Percentiles rank a stretch among this genome's conserved stretches.
phyloP scores from a whole-genome alignment of 805 yeast species.

The Candida tallmaniae region DNA sequence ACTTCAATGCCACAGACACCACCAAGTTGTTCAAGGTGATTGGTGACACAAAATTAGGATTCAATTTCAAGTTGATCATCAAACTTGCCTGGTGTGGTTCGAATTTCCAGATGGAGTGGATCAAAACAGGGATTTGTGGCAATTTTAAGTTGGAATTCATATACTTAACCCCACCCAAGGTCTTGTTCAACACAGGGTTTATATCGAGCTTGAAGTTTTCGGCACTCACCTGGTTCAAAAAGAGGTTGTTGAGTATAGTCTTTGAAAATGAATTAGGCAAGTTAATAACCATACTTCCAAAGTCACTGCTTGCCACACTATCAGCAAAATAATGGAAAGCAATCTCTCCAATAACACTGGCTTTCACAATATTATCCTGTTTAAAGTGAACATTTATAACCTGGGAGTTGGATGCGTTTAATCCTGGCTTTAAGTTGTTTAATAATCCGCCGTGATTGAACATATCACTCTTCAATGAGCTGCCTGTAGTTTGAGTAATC shows the following conservation, averaged over 20 bases:
- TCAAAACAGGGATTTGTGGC: conserved; percentile 55
- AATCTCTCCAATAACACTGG: conserved; percentile 78
- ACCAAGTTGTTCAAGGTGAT: conserved; percentile 54
- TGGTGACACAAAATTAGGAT: conserved; percentile 37
- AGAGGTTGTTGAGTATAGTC: conserved; percentile 37
- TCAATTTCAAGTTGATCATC: conserved; percentile 62
- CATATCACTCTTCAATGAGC: conserved; percentile 22
- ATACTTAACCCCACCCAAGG: conserved; percentile 81
- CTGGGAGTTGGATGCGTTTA: conserved; percentile 85
- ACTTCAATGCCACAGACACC: conserved; percentile 53
- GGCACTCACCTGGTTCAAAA: conserved; percentile 23
- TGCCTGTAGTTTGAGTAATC: conserved; percentile 35
- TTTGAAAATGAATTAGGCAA: conserved; percentile 48
- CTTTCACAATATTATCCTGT: conserved; percentile 56
- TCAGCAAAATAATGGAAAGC: conserved; percentile 59
- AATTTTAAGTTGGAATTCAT: conserved; percentile 31
- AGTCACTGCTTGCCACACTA: conserved; percentile 11
- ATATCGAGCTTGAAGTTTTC: conserved; percentile 43
- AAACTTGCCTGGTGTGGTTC: conserved; percentile 83
- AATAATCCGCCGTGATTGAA: conserved; percentile 15
- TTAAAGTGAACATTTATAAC: conserved; percentile 68
- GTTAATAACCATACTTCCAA: conserved; percentile 29
- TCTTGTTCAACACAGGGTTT: conserved; percentile 50
- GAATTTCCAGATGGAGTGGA: conserved; percentile 86
- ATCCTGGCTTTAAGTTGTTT: conserved; percentile 49